Evolutionary conservation across 2,329 filamentous ascomycete species (phyloP).

Genomic region (Sclerotinia spermophila): DNA sequence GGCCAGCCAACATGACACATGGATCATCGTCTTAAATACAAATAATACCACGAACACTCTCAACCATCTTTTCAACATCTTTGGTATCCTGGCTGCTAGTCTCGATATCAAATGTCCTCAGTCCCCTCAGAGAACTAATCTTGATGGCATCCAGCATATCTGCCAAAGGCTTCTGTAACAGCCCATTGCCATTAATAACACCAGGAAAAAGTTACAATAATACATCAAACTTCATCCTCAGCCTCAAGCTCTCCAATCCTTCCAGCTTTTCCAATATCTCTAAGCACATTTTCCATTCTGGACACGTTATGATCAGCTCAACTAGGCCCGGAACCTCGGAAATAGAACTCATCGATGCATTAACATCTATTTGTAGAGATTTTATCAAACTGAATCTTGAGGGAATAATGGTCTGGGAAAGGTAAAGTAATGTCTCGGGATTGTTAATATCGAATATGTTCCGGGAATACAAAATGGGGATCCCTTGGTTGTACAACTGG

Average conservation of each 20-base stretch:
- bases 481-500: slow-evolving; percentile 8
- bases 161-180: not conserved
- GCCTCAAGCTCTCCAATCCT: not conserved
- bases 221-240: not conserved
- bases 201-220: not conserved
- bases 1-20: no score
- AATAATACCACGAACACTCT: not conserved
- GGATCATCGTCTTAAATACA: not conserved
- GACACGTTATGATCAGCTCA: not conserved
- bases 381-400: not conserved
- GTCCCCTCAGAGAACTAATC: slow-evolving; percentile 9
- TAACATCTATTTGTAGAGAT: slow-evolving; percentile 2
- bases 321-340: not conserved
- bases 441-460: slow-evolving; percentile 3
- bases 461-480: not conserved
- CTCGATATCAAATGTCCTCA: not conserved
- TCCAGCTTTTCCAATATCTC: slow-evolving; percentile 1
- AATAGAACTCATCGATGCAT: not conserved
- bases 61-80: not conserved
- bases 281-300: not conserved
- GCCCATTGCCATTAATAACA: not conserved
- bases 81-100: not conserved
- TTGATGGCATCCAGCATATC: not conserved
- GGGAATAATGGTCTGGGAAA: slow-evolving; percentile 2
- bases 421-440: not conserved